Base-by-base conservation (phyloP, 202 grass and related monocot genomes). In the Dendrocalamus latiflorus region DNA sequence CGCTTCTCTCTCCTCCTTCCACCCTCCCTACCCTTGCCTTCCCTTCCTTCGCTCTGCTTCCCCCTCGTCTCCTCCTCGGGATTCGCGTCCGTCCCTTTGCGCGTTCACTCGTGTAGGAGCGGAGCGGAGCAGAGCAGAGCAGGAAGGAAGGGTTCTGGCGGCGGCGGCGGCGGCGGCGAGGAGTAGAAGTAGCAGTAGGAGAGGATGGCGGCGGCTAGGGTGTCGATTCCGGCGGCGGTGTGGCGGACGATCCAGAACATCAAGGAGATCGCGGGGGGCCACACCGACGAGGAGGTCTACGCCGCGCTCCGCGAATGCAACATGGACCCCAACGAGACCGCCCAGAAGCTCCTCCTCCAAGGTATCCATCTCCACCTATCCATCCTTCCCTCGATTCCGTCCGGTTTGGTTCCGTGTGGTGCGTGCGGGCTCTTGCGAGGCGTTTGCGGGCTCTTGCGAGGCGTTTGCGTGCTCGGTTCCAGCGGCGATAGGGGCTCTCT, bases 241-340 rank as follows among this genome's bases (percentile, higher is more conserved):
- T 83, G 89, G 67, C 88, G 80, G 45, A 98, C 85, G 62, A 88
- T 98, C 72, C 82, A 90, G 48, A 93, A 94, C 84, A 93, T 98
- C 72, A 93, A 90, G 87, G 92, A 94, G 92, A 94, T 95, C 87
- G 89, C 92, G 24, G 90, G 86, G 5, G 85, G 87, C 51, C 95
- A 98, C 80, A 90, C 71, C 72, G 95, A 98, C 56, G 92, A 98
- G 69, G 95, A 98, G 78, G 86, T 98, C 77, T 98, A 98, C 64
- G 95, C 89, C 81, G 89, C 91, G 89, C 90, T 95, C 76, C 86
- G 88, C 61, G 95, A 98, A 77, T 98, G 95, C 89, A 71, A 78
- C 75, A 98, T 93, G 95, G 95, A 98, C 91, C 92, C 95, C 56
- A 94, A 98, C 89, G 92, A 98, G 85, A 91, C 95, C 62, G 60